Conservation (phyloP, 176 grass and related monocot genomes). For the Eragrostis curvula region DNA sequence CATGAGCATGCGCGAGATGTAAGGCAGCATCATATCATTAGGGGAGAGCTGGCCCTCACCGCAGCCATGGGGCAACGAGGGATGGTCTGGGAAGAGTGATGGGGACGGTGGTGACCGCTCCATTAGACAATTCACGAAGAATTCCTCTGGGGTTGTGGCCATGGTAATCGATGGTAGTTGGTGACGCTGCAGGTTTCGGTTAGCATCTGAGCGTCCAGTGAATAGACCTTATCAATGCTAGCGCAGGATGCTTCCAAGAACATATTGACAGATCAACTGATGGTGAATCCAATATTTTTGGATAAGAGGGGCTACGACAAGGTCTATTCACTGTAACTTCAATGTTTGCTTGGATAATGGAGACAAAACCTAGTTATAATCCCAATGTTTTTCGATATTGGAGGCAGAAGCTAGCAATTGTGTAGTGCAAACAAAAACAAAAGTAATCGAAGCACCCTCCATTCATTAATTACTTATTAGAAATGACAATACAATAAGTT, state of each 20-base stretch:
- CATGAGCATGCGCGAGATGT: constrained; percentile 37
- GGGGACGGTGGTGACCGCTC: not conserved
- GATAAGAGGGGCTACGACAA: too few species aligned
- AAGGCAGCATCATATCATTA: constrained; percentile 11
- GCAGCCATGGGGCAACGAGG: not conserved
- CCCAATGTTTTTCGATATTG: not conserved
- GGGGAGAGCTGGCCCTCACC: not conserved
- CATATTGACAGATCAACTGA: not conserved
- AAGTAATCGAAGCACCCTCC: not conserved
- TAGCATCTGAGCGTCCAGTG: not conserved
- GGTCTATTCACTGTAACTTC: too few species aligned
- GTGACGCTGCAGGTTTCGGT: not conserved
- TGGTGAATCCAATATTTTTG: too few species aligned
- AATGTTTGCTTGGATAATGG: too few species aligned
- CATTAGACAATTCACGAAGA: not conserved
- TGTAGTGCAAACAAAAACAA: not conserved
- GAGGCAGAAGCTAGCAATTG: not conserved
- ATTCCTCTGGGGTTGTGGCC: not conserved
- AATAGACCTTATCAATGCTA: not conserved
- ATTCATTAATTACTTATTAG: not conserved
- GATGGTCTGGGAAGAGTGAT: not conserved
- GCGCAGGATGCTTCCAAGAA: not conserved
- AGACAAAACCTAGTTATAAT: too few species aligned
- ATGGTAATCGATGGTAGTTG: not conserved
- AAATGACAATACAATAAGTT: not conserved